Evolutionary conservation across 2,329 filamentous ascomycete genomes (phyloP).

Genomic region (Albophoma yamanashiensis): DNA sequence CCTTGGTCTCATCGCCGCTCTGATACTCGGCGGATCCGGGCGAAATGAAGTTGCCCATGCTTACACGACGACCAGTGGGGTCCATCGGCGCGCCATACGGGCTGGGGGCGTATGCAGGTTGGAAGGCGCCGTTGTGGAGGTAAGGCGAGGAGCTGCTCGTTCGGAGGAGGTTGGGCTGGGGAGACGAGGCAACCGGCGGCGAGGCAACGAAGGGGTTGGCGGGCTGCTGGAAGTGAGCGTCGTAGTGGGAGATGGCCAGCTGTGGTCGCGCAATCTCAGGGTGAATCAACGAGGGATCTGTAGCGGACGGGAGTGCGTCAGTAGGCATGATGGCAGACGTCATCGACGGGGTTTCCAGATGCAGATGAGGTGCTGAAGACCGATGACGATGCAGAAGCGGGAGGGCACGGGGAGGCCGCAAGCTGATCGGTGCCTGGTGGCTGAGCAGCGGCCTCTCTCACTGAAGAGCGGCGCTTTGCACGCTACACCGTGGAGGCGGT

Average conservation of each 20-base stretch:
- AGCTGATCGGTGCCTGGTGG: background rate
- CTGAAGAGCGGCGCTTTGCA: no score
- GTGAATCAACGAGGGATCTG: constrained; percentile 48
- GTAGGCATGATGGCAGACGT: constrained; percentile 13
- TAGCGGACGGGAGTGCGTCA: constrained; percentile 21
- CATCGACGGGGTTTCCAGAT: background rate
- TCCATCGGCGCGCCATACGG: constrained; percentile 38
- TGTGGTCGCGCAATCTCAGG: constrained; percentile 39
- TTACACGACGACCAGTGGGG: constrained; percentile 47
- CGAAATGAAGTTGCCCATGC: constrained; percentile 60
- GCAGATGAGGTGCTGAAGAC: background rate
- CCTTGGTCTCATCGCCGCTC: constrained; percentile 53
- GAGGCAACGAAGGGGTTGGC: constrained; percentile 45
- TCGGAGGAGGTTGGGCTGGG: constrained; percentile 35
- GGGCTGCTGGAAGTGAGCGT: constrained; percentile 35
- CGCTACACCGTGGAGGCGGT: background rate
- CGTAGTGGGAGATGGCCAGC: constrained; percentile 35
- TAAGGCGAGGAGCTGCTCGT: constrained; percentile 57
- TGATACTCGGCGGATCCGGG: constrained; percentile 46
- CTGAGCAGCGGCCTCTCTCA: background rate
- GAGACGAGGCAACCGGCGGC: constrained; percentile 46
- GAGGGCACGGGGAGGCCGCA: background rate
- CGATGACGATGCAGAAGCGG: background rate
- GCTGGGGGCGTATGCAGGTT: constrained; percentile 42
- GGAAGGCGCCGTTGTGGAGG: constrained; percentile 42